Conservation (phyloP, 2,329 filamentous ascomycete genomes). For the Alternaria ethzedia region DNA sequence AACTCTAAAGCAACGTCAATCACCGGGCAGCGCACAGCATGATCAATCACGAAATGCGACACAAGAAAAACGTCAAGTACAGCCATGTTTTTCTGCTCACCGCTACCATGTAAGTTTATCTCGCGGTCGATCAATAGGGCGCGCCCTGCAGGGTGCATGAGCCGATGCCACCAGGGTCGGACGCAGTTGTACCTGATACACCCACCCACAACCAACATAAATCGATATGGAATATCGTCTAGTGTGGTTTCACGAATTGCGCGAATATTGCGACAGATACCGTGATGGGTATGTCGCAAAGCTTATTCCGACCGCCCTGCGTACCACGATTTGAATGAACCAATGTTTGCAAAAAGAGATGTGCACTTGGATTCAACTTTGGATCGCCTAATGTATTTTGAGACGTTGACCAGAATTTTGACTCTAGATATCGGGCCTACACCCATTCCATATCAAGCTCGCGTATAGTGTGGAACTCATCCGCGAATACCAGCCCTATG, state of each 20-base stretch:
- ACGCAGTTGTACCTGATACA: slow-evolving; percentile 8
- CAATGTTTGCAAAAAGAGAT: not conserved
- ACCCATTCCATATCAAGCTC: not conserved
- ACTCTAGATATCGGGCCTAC: not conserved
- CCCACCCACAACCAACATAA: not conserved
- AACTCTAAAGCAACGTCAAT: slow-evolving; percentile 29
- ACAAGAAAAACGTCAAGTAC: not conserved
- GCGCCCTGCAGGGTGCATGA: slow-evolving; percentile 10
- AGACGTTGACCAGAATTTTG: not conserved
- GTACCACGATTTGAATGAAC: not conserved
- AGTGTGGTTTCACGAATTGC: not conserved
- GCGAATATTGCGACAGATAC: not conserved
- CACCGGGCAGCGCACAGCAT: slow-evolving; percentile 4
- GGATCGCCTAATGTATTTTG: not conserved
- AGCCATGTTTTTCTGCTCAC: slow-evolving; percentile 1
- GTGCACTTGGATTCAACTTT: not conserved
- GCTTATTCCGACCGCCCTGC: not conserved
- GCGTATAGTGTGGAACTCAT: not conserved
- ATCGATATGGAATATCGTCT: not conserved
- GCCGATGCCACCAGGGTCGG: not conserved
- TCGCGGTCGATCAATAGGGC: slow-evolving; percentile 1
- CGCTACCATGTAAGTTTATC: slow-evolving; percentile 8
- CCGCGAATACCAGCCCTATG: not conserved
- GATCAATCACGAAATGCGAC: slow-evolving; percentile 1
- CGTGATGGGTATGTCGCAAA: not conserved